Base-by-base conservation (phyloP, 2,329 filamentous ascomycete genomes). In the Xylariaceae sp. region DNA sequence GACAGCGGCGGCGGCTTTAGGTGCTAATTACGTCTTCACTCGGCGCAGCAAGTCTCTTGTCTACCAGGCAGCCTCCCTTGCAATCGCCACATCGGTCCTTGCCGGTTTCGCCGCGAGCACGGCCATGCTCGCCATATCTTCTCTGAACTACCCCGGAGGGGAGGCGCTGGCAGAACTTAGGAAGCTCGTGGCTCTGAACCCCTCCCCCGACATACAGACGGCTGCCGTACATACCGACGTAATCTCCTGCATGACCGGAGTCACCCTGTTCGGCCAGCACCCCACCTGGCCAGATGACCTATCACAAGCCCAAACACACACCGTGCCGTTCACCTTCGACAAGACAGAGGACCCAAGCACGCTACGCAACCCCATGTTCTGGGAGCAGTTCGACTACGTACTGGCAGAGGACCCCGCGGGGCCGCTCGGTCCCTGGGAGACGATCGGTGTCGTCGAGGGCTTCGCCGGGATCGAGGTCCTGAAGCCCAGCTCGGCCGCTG, bases 91-190 rank as follows among this genome's bases (percentile, higher is more conserved):
- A 1, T 88, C 85, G 1, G 69, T 85, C 1, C 43, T 81, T 1
- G 60, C 65, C 3, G 76, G 79, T 2, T 76, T 85, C 43, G 64
- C 68, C 4, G 67, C 76, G 24, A 86, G 83, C 40, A 69, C 71
- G 3, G 73, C 65, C 21, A 78, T 94, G 64, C 78, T 96, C 2
- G 72, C 83, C 18, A 67, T 94, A 43, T 95, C 88, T 0, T 83
- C 85, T 11, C 78, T 94, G 41, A 98, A 96, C 65, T 98, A 98
- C 57, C 92, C 92, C 1, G 92, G 92, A 33, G 92, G 87, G 15
- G 77, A 85, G 43, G 92, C 89, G 2, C 70, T 97, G 15, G 50
- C 62, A 7, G 67, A 71, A 31, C 65, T 83, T 27, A 68, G 73
- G 43, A 40, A 43, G 4, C 51, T 66, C 9, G 60, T 70, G 13